A percentile compares a stretch with the other conserved stretches of the same genome.
Evolutionary conservation across 164 flowering plant species (phyloP).

Genomic region (Liquidambar formosana): DNA sequence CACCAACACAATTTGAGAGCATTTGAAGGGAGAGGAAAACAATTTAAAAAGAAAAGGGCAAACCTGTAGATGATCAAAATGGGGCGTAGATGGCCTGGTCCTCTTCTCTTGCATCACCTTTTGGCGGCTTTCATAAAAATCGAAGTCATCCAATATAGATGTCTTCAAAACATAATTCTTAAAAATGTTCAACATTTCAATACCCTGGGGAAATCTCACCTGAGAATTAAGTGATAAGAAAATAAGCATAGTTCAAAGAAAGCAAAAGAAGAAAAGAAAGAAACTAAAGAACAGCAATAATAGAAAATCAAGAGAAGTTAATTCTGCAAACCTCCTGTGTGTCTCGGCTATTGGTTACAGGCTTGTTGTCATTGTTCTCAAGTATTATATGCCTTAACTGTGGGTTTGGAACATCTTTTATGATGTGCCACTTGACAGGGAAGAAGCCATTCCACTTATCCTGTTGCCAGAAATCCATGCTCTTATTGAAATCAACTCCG

Average conservation of each 20-base stretch:
- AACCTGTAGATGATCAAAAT: slow-evolving; percentile 42
- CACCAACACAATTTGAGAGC: background rate
- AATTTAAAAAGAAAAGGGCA: background rate
- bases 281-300: background rate
- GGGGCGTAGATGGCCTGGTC: slow-evolving; percentile 34
- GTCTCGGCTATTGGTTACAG: slow-evolving; percentile 80
- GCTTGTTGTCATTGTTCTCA: slow-evolving; percentile 73
- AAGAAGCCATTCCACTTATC: slow-evolving; percentile 85
- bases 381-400: slow-evolving; percentile 67
- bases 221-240: slow-evolving; percentile 13
- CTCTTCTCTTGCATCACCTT: slow-evolving; percentile 72
- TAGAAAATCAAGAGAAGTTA: background rate
- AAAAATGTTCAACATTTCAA: slow-evolving; percentile 69
- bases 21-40: background rate
- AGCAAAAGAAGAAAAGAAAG: background rate
- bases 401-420: slow-evolving; percentile 77
- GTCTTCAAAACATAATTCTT: slow-evolving; percentile 59
- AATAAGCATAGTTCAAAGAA: background rate
- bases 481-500: slow-evolving; percentile 63
- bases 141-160: slow-evolving; percentile 81
- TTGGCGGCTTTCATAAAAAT: slow-evolving; percentile 82
- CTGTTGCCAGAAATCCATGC: slow-evolving; percentile 88
- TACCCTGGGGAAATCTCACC: slow-evolving; percentile 62
- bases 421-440: slow-evolving; percentile 82
- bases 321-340: slow-evolving; percentile 61